A percentile compares a stretch with the other conserved stretches of the same genome.
These are phyloP conservation scores for Kwoniella shandongensis DNA, from an alignment of 768 basidiomycete genomes.

Conservation along the genomic window DNA sequence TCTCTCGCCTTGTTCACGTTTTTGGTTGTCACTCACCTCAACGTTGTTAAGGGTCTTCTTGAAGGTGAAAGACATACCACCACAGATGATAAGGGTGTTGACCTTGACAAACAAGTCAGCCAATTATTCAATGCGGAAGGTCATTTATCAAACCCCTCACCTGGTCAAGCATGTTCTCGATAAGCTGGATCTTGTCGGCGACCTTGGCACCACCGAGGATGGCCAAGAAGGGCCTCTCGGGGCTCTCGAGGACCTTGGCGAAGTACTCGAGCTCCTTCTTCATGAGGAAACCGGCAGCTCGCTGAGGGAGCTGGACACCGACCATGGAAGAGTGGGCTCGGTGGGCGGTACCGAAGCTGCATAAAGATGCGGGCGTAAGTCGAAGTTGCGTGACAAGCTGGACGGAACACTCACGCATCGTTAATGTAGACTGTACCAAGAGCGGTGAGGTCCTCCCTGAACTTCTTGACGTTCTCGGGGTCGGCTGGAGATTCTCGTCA, in stretches of 20 bases:
- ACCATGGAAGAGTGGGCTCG: constrained; percentile 99
- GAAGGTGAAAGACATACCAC: constrained; percentile 99
- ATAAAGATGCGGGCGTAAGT: background rate
- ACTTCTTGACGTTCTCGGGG: constrained; percentile 71
- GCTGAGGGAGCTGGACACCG: constrained; percentile 84
- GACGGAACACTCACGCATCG: constrained; percentile 63
- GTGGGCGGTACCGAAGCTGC: constrained; percentile 87
- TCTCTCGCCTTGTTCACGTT: background rate
- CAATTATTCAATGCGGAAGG: background rate
- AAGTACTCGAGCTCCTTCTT: constrained; percentile 99
- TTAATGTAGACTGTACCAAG: constrained; percentile 97
- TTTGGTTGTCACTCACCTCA: constrained; percentile 58
- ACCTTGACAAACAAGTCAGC: constrained; percentile 61
- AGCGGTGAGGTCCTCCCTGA: constrained; percentile 81
- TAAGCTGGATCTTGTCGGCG: constrained; percentile 97
- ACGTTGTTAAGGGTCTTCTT: constrained; percentile 86
- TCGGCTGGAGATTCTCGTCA: constrained; percentile 58
- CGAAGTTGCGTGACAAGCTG: background rate
- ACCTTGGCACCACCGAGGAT: constrained; percentile 99
- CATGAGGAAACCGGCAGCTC: constrained; percentile 93
- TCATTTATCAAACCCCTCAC: constrained; percentile 56
- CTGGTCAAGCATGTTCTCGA: constrained; percentile 99
- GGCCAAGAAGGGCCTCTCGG: constrained; percentile 93
- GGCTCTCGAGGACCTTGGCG: constrained; percentile 92
- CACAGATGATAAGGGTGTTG: constrained; percentile 90